Base-by-base conservation (phyloP, 1,284 basidiomycete species). In the Rhodotorula sp. region DNA sequence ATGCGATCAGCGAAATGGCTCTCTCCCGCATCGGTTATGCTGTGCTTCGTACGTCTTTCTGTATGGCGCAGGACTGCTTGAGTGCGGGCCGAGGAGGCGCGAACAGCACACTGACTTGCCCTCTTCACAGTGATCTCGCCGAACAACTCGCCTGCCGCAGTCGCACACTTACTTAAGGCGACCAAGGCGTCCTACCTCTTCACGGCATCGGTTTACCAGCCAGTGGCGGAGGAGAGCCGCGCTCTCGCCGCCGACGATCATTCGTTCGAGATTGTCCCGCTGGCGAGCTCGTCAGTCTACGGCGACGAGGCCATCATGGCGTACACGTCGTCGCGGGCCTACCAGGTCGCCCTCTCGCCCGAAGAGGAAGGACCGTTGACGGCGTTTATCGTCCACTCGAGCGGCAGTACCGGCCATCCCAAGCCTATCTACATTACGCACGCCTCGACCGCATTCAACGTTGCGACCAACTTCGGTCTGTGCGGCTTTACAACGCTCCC, bases 351-450 rank as follows among this genome's bases (percentile, higher is more conserved):
- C 25, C 64, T 73, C 44, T 45, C 25, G 13, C 72, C 46, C 41
- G 52, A 34, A 8, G 66, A 77, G 4, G 71, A 73, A 23, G 65
- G 71, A 9, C 74, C 80, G 23, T 78, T 86, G 27, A 83, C 84
- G 3, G 81, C 84, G 17, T 84, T 87, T 16, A 84, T 88, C 65
- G 81, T 89, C n/a, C 88, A 89, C 74, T 88, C 87, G 7, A 85
- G 84, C 1, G 88, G 88, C 50, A 88, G 87, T 19, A 86, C 86
- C 10, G 82, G 86, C 41, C 81, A 83, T 61, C 83, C 83, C 14
- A 86, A 87, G 77, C 85, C 85, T 0, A 82, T 86, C 55, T 78
- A 80, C 27, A 78, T 82, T 58, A 83, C 82, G 0, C 85, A 86
- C 77, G 80, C 80, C 54, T 78, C 53, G 45, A 78, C 57, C 56